Conservation (phyloP, 2,329 filamentous ascomycete genomes). For the Ceratocystis variospora region DNA sequence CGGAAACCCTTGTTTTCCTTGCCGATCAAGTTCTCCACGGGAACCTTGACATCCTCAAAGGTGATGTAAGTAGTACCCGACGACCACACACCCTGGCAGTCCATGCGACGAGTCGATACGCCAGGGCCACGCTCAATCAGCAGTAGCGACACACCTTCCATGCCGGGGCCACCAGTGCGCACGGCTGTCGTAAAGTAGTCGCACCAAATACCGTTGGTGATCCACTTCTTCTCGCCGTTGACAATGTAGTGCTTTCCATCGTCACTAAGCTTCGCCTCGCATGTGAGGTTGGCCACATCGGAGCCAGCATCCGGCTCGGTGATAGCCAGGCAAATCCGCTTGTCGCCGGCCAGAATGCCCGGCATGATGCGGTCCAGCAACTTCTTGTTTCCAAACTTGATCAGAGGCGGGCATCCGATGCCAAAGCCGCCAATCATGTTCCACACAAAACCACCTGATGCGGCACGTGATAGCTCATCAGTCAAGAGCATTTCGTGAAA, state of each 20-base stretch:
- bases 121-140: slow-evolving; percentile 85
- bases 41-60: slow-evolving; percentile 97
- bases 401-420: slow-evolving; percentile 79
- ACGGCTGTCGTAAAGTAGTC: slow-evolving; percentile 98
- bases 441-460: slow-evolving; percentile 90
- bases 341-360: slow-evolving; percentile 77
- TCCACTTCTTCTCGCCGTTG: slow-evolving; percentile 99
- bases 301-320: slow-evolving; percentile 92
- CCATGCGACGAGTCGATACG: slow-evolving; percentile 88
- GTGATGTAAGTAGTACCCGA: slow-evolving; percentile 94
- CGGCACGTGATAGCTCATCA: slow-evolving; percentile 80
- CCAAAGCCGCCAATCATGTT: slow-evolving; percentile 93
- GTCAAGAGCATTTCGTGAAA: slow-evolving; percentile 97
- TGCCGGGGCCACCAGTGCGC: slow-evolving; percentile 72
- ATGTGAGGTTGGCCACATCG: slow-evolving; percentile 89
- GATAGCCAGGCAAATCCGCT: slow-evolving; percentile 94
- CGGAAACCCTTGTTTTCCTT: slow-evolving; percentile 98
- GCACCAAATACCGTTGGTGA: slow-evolving; percentile 91
- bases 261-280: slow-evolving; percentile 85
- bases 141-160: slow-evolving; percentile 83
- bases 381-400: slow-evolving; percentile 80
- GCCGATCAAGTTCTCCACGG: slow-evolving; percentile 95
- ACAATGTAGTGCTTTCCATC: slow-evolving; percentile 99
- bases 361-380: slow-evolving; percentile 80
- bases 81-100: slow-evolving; percentile 95